These are phyloP conservation scores for Candida vartiovaarae DNA, from an alignment of 805 yeast genomes.

Conservation along the genomic window DNA sequence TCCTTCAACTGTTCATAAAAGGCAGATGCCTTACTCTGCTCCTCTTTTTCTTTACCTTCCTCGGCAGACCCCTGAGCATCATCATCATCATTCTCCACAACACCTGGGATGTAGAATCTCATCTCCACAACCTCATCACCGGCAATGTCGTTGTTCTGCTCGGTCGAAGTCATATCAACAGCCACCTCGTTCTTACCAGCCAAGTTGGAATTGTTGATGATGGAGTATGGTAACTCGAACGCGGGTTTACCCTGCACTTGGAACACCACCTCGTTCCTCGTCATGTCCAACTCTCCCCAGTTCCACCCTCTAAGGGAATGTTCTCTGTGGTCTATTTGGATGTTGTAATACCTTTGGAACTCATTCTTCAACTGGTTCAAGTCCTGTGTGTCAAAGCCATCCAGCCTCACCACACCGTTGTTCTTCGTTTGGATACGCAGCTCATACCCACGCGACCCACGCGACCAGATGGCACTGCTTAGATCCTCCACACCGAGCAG, in stretches of 20 bases:
- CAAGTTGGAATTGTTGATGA: constrained; percentile 77
- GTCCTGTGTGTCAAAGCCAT: constrained; percentile 87
- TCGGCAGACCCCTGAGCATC: constrained; percentile 1
- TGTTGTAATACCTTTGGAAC: constrained; percentile 65
- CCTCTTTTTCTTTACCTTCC: constrained; percentile 26
- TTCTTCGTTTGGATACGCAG: constrained; percentile 83
- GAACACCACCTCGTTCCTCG: constrained; percentile 84
- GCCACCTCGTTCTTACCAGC: constrained; percentile 94
- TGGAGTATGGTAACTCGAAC: constrained; percentile 82
- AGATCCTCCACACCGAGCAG: constrained; percentile 83
- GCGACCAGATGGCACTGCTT: constrained; percentile 77
- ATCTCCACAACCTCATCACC: constrained; percentile 97
- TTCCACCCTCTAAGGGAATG: constrained; percentile 98
- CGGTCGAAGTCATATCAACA: constrained; percentile 65
- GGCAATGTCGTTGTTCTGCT: constrained; percentile 48
- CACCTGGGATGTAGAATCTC: constrained; percentile 91
- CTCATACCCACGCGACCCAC: constrained; percentile 91
- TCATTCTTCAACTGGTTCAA: constrained; percentile 76
- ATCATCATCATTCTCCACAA: constrained; percentile 36
- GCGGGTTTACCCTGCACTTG: constrained; percentile 81
- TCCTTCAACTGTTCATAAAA: constrained; percentile 90
- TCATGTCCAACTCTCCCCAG: constrained; percentile 94
- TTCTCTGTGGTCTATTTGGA: constrained; percentile 74
- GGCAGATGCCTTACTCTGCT: constrained; percentile 67
- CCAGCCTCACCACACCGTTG: constrained; percentile 78